These are phyloP conservation scores for Yamadazyma pseudoaaseri DNA, from an alignment of 1,139 yeast species.

Conservation along the genomic window DNA sequence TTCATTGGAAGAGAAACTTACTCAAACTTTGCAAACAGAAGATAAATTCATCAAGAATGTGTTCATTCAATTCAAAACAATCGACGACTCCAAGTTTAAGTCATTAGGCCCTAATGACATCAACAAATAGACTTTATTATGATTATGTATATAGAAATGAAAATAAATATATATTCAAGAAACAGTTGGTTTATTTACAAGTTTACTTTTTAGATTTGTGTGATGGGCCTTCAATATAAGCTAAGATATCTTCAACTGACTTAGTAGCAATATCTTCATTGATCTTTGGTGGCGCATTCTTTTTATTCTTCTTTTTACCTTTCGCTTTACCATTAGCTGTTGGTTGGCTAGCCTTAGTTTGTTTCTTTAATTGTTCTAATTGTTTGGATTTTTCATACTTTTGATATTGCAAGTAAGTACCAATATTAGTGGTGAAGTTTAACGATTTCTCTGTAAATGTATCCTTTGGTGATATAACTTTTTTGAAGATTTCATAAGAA, in stretches of 20 bases:
- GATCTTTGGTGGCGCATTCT: conserved; percentile 27
- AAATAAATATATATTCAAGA: conserved; percentile 1
- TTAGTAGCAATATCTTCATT: conserved; percentile 57
- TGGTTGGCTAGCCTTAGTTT: conserved; percentile 9
- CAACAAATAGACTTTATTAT: conserved; percentile 6
- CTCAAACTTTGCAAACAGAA: conserved; percentile 23
- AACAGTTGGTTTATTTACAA: conserved; percentile 7
- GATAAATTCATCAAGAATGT: conserved; percentile 39
- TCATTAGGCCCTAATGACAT: conserved; percentile 9
- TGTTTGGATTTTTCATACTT: conserved; percentile 28
- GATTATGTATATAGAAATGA: conserved; percentile 3
- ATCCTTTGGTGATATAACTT: conserved; percentile 61
- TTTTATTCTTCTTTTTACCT: conserved; percentile 17
- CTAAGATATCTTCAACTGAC: conserved; percentile 67
- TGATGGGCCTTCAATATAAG: conserved; percentile 55
- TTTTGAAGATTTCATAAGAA: conserved; percentile 55
- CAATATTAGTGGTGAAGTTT: conserved; percentile 56
- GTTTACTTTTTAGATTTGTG: conserved; percentile 13
- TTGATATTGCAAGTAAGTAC: conserved; percentile 39
- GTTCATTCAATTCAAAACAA: conserved; percentile 18
- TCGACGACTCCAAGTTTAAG: conserved; percentile 7
- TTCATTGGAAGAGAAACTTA: conserved; percentile 25
- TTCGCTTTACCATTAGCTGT: conserved; percentile 8
- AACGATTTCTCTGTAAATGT: conserved; percentile 61
- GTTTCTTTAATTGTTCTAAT: conserved; percentile 16